phyloP scores from a whole-genome alignment of 306 rosid species.

The Casuarina equisetifolia region DNA sequence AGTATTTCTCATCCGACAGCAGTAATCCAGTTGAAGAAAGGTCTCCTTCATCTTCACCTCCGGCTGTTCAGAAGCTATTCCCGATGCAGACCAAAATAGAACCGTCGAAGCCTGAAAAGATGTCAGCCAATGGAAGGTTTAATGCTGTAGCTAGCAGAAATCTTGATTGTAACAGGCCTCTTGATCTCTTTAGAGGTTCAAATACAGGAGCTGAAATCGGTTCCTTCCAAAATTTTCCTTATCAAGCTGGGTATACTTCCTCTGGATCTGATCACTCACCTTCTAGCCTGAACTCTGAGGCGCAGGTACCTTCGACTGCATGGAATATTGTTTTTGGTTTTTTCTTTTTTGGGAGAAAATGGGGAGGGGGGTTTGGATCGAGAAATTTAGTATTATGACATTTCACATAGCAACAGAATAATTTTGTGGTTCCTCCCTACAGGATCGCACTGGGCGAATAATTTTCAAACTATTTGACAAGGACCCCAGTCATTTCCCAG shows the following conservation, averaged over 20 bases:
- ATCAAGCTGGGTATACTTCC: constrained; percentile 81
- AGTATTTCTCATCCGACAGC: constrained; percentile 88
- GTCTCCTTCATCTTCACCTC: constrained; percentile 81
- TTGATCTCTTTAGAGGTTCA: constrained; percentile 73
- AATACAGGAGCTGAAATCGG: constrained; percentile 48
- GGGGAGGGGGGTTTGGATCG: not conserved
- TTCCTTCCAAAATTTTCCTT: constrained; percentile 62
- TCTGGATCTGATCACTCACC: constrained; percentile 91
- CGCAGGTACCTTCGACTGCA: constrained; percentile 55
- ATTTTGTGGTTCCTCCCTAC: constrained; percentile 26
- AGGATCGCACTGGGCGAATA: constrained; percentile 88
- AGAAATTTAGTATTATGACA: not conserved
- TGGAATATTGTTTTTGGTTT: not conserved
- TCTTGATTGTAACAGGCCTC: constrained; percentile 49
- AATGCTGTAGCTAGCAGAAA: constrained; percentile 40
- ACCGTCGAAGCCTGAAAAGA: constrained; percentile 42
- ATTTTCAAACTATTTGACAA: constrained; percentile 81
- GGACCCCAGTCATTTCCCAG: constrained; percentile 89
- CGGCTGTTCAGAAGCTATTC: constrained; percentile 62
- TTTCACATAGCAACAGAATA: constrained; percentile 20
- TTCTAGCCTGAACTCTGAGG: constrained; percentile 80
- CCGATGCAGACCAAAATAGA: constrained; percentile 54
- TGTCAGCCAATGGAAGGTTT: constrained; percentile 33
- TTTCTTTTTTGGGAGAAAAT: not conserved
- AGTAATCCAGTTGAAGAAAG: constrained; percentile 78